Base-by-base conservation (phyloP, 73 alveolate species). In the Stentor coeruleus region DNA sequence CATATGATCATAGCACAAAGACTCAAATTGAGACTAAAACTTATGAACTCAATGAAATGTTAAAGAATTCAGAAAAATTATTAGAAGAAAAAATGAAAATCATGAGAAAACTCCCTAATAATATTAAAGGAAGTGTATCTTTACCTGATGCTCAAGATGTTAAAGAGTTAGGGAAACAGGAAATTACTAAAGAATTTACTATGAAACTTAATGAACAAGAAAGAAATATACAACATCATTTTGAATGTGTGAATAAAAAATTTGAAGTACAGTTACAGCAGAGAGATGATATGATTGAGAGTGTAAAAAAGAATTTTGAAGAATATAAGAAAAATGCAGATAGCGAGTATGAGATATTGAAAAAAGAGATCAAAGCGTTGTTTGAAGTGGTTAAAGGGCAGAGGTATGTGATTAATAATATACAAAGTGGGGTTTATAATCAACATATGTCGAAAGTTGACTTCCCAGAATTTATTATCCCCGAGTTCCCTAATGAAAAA, bases 161-260 rank as follows among this genome's bases (percentile, higher is more conserved):
- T 82, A 79, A 80, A 31, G 91, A 85, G 31, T 38, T 79, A 3
- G 87, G 91, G 41, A 80, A 81, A 35, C 2, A 72, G 59, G 86
- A 79, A 36, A 83, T 81, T n/a, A 83, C 57, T 30, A 42, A 36
- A 31, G 91, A 76, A 3, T 80, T 74, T 39, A 58, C 39, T 58
- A 85, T 79, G 60, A n/a, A 40, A 41, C 41, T 75, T 30, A 58
- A 77, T 31, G 91, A 85, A 30, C 84, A 59, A 33, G 35, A 6
- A 38, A 85, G 39, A 28, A 58, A 80, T 33, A 77, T 39, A 38
- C 49, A 85, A 59, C 59, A 37, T 2, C 77, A 80, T 14, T 33
- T 58, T 11, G 40, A 58, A 20, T 59, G 80, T 38, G 66, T 79
- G 60, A 59, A 81, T 40, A 74, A 35, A 6, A 79, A 85, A 40